Evolutionary conservation across 257 asterid species (phyloP).

Genomic region (Mentha longifolia): DNA sequence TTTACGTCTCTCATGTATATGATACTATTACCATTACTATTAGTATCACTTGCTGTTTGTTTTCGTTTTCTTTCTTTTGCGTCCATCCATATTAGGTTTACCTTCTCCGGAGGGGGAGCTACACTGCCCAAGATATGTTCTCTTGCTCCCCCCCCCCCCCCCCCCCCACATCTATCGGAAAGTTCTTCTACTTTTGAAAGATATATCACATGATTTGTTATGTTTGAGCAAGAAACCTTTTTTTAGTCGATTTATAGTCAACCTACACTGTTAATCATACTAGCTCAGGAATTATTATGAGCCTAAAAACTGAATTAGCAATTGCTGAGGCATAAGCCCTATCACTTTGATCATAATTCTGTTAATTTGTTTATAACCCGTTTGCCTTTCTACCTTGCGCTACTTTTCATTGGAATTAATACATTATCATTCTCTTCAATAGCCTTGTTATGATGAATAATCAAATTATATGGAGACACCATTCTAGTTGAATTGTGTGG

Average conservation of each 20-base stretch:
- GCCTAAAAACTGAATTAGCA: not conserved
- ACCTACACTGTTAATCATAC: not conserved
- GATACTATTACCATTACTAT: not conserved
- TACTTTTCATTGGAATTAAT: not conserved
- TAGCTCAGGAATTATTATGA: not conserved
- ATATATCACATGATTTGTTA: not conserved
- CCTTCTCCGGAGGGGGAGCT: not conserved
- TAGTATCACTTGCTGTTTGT: not conserved
- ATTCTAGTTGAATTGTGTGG: constrained; percentile 2
- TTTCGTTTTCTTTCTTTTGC: not conserved
- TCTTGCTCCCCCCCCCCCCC: not conserved
- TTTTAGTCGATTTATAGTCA: not conserved
- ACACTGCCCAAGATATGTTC: not conserved
- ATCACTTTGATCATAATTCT: not conserved
- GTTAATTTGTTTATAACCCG: not conserved
- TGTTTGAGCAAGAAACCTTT: not conserved
- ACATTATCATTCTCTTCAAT: not conserved
- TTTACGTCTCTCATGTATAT: not conserved
- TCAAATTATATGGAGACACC: constrained; percentile 5
- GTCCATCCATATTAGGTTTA: constrained; percentile 13
- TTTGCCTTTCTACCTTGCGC: not conserved
- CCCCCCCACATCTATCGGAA: not conserved
- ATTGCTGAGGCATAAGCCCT: constrained; percentile 10
- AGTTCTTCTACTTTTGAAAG: constrained; percentile 1
- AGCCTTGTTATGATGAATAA: not conserved